Percentiles rank a stretch among this genome's conserved stretches.
Evolutionary conservation across 768 basidiomycete species (phyloP).

Genomic region (Psilocybe cyanescens): DNA sequence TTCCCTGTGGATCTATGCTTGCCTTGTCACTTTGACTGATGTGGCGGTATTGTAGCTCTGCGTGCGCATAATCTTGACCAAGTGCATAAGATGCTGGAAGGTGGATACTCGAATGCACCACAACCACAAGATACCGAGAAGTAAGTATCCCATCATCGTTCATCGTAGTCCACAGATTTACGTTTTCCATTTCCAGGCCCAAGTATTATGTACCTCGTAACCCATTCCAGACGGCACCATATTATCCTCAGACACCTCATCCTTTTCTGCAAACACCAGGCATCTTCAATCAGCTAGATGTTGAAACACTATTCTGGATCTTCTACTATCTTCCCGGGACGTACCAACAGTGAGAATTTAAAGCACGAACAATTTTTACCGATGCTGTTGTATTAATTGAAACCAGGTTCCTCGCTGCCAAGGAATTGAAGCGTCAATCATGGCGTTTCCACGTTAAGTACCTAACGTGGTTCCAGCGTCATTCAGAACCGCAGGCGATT

Average conservation of each 20-base stretch:
- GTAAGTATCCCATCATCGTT: conserved; percentile 44
- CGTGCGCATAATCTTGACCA: conserved; percentile 88
- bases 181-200: conserved; percentile 57
- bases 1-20: neutral
- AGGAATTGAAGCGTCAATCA: conserved; percentile 95
- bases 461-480: conserved; percentile 99
- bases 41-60: conserved; percentile 41
- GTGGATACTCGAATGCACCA: conserved; percentile 86
- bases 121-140: conserved; percentile 96
- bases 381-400: neutral
- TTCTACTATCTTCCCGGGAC: conserved; percentile 98
- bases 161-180: neutral
- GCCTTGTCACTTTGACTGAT: neutral
- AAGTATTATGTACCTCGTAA: conserved; percentile 96
- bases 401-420: conserved; percentile 88
- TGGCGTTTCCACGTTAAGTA: conserved; percentile 99
- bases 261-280: conserved; percentile 79
- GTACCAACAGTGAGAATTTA: conserved; percentile 85
- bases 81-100: conserved; percentile 92
- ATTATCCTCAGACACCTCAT: conserved; percentile 92
- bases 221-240: conserved; percentile 87
- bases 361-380: neutral
- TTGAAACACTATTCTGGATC: conserved; percentile 97
- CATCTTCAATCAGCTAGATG: conserved; percentile 89
- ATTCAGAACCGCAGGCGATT: conserved; percentile 97